A percentile compares a stretch with the other conserved stretches of the same genome.
phyloP scores from a whole-genome alignment of 345 rosid genomes.

The Heritiera littoralis region DNA sequence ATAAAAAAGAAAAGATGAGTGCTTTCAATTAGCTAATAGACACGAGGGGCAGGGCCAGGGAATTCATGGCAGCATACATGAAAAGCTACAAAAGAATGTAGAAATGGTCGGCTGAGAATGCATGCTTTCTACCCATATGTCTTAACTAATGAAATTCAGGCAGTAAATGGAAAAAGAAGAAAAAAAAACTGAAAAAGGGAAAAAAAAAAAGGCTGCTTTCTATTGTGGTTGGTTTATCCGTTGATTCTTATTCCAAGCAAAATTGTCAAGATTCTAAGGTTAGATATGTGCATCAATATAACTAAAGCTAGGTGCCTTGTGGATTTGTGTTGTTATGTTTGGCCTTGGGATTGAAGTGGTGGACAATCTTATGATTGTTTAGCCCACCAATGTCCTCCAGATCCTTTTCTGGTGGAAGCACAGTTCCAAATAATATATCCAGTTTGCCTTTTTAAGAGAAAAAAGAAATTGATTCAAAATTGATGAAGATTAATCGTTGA shows the following conservation, averaged over 20 bases:
- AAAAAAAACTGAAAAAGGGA: too few species aligned
- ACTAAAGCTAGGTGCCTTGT: too few species aligned
- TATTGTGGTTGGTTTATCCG: not conserved
- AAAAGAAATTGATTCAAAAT: not conserved
- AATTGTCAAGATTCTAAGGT: not conserved
- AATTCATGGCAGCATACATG: not conserved
- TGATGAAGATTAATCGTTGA: not conserved
- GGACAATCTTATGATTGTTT: conserved; percentile 4
- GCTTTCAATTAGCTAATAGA: not conserved
- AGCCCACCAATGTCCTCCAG: conserved; percentile 3
- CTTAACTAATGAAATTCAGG: not conserved
- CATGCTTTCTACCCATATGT: not conserved
- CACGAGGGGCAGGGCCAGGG: not conserved
- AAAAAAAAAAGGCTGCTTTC: not conserved
- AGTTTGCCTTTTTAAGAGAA: not conserved
- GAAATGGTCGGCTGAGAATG: not conserved
- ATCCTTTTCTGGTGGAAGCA: not conserved
- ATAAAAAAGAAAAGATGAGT: not conserved
- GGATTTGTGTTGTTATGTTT: not conserved
- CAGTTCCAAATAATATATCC: not conserved
- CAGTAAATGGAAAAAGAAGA: not conserved
- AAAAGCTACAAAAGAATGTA: not conserved
- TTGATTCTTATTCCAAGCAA: not conserved
- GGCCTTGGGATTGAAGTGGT: not conserved
- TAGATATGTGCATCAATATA: not conserved